Conservation (phyloP, 345 rosid species). For the Microcos paniculata region DNA sequence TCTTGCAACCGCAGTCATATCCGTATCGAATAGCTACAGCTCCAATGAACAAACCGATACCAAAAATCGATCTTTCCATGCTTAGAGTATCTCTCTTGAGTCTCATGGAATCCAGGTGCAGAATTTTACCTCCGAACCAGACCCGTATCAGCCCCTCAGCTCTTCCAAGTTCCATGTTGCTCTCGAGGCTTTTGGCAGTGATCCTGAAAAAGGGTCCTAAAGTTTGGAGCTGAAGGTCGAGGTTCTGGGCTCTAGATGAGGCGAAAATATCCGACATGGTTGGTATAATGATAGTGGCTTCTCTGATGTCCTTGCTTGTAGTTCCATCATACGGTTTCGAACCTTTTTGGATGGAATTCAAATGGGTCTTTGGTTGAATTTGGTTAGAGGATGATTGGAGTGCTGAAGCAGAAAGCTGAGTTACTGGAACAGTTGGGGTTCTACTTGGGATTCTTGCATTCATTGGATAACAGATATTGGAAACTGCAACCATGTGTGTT, state of each 20-base stretch:
- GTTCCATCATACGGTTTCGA: neutral
- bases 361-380: conserved; percentile 14
- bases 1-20: conserved; percentile 68
- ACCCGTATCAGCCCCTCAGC: conserved; percentile 74
- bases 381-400: conserved; percentile 5
- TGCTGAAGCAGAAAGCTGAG: neutral
- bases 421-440: neutral
- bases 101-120: conserved; percentile 77
- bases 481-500: conserved; percentile 10
- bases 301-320: neutral
- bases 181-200: conserved; percentile 62
- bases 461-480: conserved; percentile 16
- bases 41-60: conserved; percentile 84
- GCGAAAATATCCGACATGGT: conserved; percentile 69
- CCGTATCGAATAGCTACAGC: conserved; percentile 88
- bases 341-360: conserved; percentile 9
- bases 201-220: conserved; percentile 83
- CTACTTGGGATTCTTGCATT: neutral
- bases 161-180: conserved; percentile 61
- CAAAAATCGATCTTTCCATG: conserved; percentile 79
- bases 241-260: conserved; percentile 67
- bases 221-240: conserved; percentile 64
- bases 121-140: conserved; percentile 75
- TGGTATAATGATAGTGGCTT: conserved; percentile 31
- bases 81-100: conserved; percentile 67